Conservation (phyloP, 2,329 filamentous ascomycete species). For the Biscogniauxia marginata region DNA sequence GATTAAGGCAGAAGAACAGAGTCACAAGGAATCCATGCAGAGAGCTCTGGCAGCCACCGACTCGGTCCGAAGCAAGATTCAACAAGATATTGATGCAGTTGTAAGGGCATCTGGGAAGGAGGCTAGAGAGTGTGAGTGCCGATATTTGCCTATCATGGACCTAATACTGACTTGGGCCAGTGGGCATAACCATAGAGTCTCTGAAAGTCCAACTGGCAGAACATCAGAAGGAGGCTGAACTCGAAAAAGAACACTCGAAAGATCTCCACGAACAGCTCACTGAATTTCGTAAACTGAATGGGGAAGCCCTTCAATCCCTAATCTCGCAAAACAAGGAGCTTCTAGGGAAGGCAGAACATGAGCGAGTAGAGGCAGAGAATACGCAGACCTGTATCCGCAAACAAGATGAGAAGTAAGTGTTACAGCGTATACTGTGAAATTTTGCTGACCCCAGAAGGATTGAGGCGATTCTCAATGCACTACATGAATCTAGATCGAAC, state of each 20-base stretch:
- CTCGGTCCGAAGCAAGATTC: conserved; percentile 13
- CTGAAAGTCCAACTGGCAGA: conserved; percentile 20
- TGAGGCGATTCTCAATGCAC: conserved; percentile 13
- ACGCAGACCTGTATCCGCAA: conserved; percentile 9
- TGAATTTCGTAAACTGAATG: conserved; percentile 17
- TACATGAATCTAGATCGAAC: conserved; percentile 14
- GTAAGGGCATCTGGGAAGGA: conserved; percentile 11
- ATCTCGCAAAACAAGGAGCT: conserved; percentile 19
- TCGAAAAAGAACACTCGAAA: conserved; percentile 15
- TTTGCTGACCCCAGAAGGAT: conserved; percentile 20
- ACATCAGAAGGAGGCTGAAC: conserved; percentile 21
- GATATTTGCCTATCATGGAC: not conserved
- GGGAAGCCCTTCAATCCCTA: conserved; percentile 18
- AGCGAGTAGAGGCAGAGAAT: conserved; percentile 9
- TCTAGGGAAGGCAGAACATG: conserved; percentile 13
- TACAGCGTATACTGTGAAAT: not conserved
- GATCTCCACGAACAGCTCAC: conserved; percentile 21
- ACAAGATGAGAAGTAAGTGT: conserved; percentile 24
- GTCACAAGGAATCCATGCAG: conserved; percentile 33
- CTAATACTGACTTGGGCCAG: conserved; percentile 17
- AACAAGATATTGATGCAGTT: conserved; percentile 16
- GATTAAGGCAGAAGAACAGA: conserved; percentile 34
- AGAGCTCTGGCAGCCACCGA: conserved; percentile 15
- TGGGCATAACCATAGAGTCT: conserved; percentile 12
- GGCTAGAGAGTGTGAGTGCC: conserved; percentile 19